Conservation (phyloP, 73 alveolate genomes). For the Paramecium caudatum region DNA sequence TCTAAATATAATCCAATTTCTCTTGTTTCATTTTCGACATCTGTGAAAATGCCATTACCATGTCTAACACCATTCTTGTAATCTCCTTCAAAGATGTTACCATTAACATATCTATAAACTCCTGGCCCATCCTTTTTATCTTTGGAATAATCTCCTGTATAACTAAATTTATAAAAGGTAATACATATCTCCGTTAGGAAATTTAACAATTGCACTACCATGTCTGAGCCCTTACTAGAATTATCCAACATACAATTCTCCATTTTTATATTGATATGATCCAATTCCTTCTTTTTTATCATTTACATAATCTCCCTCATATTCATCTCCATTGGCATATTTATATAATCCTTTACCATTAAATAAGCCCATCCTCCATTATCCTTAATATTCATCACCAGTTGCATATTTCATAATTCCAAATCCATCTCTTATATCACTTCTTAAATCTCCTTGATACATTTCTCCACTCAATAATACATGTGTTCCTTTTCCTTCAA, state of each 20-base stretch:
- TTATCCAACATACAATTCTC: conserved; percentile 75
- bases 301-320: conserved; percentile 63
- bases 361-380: conserved; percentile 63
- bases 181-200: conserved; percentile 78
- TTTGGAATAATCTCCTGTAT: background rate
- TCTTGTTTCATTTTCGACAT: background rate
- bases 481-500: conserved; percentile 15
- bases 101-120: background rate
- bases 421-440: conserved; percentile 66
- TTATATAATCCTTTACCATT: conserved; percentile 78
- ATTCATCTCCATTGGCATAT: conserved; percentile 75
- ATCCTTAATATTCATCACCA: conserved; percentile 79
- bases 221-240: conserved; percentile 69
- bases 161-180: background rate
- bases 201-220: conserved; percentile 76
- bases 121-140: conserved; percentile 36
- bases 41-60: background rate
- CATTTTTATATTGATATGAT: conserved; percentile 46
- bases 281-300: conserved; percentile 71
- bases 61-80: conserved; percentile 5
- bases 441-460: conserved; percentile 52
- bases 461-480: conserved; percentile 1
- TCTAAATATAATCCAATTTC: background rate
- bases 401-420: conserved; percentile 62
- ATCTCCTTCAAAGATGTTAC: conserved; percentile 3